Conservation (phyloP, 2,329 filamentous ascomycete genomes). For the Paramyrothecium roridum region DNA sequence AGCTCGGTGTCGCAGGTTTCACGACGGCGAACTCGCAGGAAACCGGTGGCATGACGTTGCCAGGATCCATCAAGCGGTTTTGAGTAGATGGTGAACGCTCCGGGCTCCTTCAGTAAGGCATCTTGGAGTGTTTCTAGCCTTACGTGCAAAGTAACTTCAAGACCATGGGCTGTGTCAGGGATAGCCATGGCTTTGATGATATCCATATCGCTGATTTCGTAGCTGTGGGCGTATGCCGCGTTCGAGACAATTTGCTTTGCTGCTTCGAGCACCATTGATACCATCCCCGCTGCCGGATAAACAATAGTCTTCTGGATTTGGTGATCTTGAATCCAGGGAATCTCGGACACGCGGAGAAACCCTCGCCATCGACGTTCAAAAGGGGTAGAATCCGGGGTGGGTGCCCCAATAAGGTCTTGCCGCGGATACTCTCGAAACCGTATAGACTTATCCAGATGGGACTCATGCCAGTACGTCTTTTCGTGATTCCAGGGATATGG, state of each 20-base stretch:
- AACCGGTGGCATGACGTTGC: slow-evolving; percentile 39
- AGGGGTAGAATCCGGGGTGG: slow-evolving; percentile 37
- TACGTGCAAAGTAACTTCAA: slow-evolving; percentile 48
- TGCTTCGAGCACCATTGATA: slow-evolving; percentile 46
- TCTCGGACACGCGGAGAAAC: slow-evolving; percentile 44
- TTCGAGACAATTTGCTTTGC: slow-evolving; percentile 34
- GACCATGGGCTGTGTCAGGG: slow-evolving; percentile 39
- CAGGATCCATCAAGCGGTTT: slow-evolving; percentile 35
- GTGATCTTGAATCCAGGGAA: slow-evolving; percentile 51
- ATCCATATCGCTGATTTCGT: slow-evolving; percentile 41
- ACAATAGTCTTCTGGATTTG: slow-evolving; percentile 46
- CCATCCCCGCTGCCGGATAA: slow-evolving; percentile 49
- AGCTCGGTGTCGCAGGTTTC: too few relatives aligned
- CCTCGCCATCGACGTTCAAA: slow-evolving; percentile 47
- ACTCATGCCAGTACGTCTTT: slow-evolving; percentile 52
- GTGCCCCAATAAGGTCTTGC: slow-evolving; percentile 49
- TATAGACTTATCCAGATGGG: slow-evolving; percentile 38
- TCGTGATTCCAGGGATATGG: slow-evolving; percentile 54
- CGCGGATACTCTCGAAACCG: slow-evolving; percentile 42
- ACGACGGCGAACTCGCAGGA: slow-evolving; percentile 18
- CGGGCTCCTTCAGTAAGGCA: neutral
- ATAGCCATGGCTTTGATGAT: slow-evolving; percentile 51
- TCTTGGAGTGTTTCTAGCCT: slow-evolving; percentile 18
- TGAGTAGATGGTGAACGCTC: slow-evolving; percentile 43
- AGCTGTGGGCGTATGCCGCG: slow-evolving; percentile 24